Conservation (phyloP, 1,139 yeast species). For the Taphrina betulina region DNA sequence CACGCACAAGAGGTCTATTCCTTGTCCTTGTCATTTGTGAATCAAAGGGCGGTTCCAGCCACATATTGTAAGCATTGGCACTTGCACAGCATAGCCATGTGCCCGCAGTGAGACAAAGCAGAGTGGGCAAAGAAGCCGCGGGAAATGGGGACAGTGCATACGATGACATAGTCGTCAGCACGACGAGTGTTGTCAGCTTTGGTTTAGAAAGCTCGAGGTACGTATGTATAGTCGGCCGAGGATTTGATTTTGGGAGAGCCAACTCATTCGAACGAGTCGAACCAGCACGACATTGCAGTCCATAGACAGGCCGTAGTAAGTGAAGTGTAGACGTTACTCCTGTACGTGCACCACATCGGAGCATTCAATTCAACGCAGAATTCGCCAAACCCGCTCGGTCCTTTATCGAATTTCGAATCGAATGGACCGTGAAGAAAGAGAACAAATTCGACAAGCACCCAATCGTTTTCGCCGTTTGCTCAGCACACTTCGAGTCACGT, state of each 20-base stretch:
- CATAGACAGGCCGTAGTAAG: too few species aligned
- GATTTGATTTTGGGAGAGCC: constrained; percentile 11
- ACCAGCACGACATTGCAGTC: too few species aligned
- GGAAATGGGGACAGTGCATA: constrained; percentile 88
- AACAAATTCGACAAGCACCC: too few species aligned
- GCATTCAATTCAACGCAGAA: too few species aligned
- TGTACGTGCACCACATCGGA: too few species aligned
- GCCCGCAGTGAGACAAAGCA: constrained; percentile 73
- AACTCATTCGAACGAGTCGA: too few species aligned
- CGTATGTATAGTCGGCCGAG: constrained; percentile 38
- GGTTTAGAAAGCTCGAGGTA: constrained; percentile 86
- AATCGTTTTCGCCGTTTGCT: too few species aligned
- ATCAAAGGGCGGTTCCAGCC: constrained; percentile 89
- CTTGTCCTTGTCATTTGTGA: constrained; percentile 84
- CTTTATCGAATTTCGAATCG: too few species aligned
- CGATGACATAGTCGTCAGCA: constrained; percentile 86
- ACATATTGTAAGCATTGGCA: constrained; percentile 97
- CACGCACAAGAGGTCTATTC: constrained; percentile 86
- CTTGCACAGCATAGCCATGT: constrained; percentile 87
- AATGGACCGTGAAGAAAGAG: too few species aligned
- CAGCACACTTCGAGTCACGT: too few species aligned
- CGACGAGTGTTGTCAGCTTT: constrained; percentile 78
- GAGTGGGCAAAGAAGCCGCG: constrained; percentile 60
- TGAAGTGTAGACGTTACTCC: too few species aligned
- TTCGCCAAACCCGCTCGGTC: too few species aligned